A percentile compares a stretch with the other conserved stretches of the same genome.
Conservation (phyloP, 345 rosid species). For the Brassica incana region DNA sequence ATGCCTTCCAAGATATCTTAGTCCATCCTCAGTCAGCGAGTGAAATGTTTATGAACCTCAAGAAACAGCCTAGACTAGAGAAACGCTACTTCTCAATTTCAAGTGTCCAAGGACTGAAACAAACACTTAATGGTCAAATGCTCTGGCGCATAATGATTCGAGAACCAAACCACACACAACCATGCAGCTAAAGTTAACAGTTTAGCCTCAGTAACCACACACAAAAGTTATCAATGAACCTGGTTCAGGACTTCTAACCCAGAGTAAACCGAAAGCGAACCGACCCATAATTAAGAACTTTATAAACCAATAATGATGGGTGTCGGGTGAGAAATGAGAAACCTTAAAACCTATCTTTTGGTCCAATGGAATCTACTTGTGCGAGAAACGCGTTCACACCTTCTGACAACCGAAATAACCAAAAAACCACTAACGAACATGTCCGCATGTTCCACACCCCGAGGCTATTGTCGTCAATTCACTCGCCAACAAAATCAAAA, state of each 20-base stretch:
- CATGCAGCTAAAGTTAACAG: neutral
- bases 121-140: neutral
- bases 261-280: neutral
- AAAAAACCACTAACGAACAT: slow-evolving; percentile 9
- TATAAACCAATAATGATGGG: neutral
- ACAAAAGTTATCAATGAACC: neutral
- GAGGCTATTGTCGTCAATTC: slow-evolving; percentile 22
- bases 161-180: neutral
- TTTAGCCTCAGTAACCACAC: neutral
- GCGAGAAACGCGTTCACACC: slow-evolving; percentile 50
- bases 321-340: slow-evolving; percentile 3
- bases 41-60: neutral
- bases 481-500: neutral
- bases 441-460: neutral
- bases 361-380: slow-evolving; percentile 40
- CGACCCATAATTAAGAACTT: neutral
- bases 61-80: neutral
- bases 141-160: neutral
- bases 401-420: neutral
- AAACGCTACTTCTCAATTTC: neutral
- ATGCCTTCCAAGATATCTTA: neutral
- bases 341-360: neutral
- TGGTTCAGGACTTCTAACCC: neutral
- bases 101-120: neutral
- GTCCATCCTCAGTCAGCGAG: neutral